Evolutionary conservation across 129 eudicot species (phyloP).

Genomic region (Flaveria robusta): DNA sequence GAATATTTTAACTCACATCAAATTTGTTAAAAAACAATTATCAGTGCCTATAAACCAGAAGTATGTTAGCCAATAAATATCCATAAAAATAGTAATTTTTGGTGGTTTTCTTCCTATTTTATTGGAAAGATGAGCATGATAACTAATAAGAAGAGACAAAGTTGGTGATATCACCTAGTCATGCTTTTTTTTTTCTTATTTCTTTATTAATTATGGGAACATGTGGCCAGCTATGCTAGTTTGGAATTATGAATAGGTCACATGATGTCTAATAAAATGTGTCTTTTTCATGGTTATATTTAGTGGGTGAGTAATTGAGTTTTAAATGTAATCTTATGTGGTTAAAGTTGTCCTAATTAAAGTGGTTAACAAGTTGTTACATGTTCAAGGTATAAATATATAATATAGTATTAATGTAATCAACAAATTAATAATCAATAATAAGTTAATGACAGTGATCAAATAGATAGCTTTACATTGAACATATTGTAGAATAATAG

Average conservation of each 20-base stretch:
- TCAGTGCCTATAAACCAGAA: no score
- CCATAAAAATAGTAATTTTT: neutral
- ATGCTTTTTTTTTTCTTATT: constrained; percentile 38
- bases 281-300: constrained; percentile 30
- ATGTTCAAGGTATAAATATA: no score
- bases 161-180: constrained; percentile 42
- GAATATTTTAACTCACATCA: no score
- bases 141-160: constrained; percentile 38
- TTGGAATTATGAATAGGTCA: neutral
- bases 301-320: constrained; percentile 37
- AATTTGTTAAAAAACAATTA: no score
- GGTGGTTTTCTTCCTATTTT: neutral
- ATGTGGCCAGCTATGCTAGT: constrained; percentile 52
- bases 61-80: no score
- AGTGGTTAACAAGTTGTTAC: neutral
- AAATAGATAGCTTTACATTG: neutral
- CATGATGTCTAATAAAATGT: neutral
- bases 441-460: no score
- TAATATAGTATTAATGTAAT: no score
- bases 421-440: no score
- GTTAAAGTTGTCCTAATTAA: neutral
- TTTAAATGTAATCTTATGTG: neutral
- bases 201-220: constrained; percentile 51
- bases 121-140: constrained; percentile 19
- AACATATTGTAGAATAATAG: no score